Percentiles rank a stretch among this genome's conserved stretches.
Evolutionary conservation across 192 early-diverging fungal genomes (phyloP).

Genomic region (Thoreauomyces humboldtii): DNA sequence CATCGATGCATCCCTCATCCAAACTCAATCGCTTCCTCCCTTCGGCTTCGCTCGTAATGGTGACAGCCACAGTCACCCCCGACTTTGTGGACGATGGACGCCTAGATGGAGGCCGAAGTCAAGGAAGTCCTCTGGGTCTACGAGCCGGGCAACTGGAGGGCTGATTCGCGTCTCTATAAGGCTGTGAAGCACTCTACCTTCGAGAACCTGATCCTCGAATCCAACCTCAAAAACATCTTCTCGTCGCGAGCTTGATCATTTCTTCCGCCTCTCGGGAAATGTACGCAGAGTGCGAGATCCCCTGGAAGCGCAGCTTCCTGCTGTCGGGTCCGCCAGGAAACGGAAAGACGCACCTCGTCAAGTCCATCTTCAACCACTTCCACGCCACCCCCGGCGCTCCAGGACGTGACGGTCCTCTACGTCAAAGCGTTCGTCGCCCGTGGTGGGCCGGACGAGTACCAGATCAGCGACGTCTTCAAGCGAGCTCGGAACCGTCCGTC

Average conservation of each 20-base stretch:
- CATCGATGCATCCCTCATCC: no score
- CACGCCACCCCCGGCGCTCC: not conserved
- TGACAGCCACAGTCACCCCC: no score
- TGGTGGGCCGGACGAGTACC: not conserved
- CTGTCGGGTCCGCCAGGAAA: not conserved
- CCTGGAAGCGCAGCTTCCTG: not conserved
- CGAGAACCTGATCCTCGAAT: not conserved
- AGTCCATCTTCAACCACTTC: not conserved
- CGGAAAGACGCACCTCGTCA: not conserved
- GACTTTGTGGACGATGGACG: no score
- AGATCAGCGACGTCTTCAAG: not conserved
- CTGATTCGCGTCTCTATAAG: not conserved
- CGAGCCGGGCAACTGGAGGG: not conserved
- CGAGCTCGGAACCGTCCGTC: not conserved
- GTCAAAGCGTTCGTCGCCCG: not conserved
- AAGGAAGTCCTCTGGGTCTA: not conserved
- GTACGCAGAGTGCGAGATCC: not conserved
- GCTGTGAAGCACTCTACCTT: not conserved
- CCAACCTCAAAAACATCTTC: not conserved
- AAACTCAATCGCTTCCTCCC: no score
- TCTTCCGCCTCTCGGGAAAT: not conserved
- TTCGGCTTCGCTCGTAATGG: no score
- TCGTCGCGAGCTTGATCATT: not conserved
- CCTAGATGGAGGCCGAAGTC: no score
- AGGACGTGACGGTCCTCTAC: not conserved